A percentile compares a stretch with the other conserved stretches of the same genome.
These are phyloP conservation scores for Dioscorea zingiberensis DNA, from an alignment of 106 monocot genomes.

Conservation along the genomic window DNA sequence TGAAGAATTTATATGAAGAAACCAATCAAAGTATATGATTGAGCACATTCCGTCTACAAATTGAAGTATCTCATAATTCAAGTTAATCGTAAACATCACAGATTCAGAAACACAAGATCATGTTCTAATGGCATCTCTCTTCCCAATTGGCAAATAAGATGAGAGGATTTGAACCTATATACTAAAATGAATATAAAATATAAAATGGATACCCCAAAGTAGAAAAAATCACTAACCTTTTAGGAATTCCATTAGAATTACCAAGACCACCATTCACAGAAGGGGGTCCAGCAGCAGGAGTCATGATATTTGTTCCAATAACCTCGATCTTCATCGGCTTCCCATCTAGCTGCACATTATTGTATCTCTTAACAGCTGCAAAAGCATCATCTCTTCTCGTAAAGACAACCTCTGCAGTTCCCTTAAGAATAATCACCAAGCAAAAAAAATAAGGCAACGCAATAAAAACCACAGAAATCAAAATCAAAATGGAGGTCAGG, in stretches of 20 bases:
- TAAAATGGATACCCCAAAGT: no score
- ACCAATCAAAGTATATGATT: no score
- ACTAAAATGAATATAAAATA: not conserved
- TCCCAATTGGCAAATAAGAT: not conserved
- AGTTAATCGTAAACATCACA: no score
- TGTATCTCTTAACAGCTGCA: slow-evolving; percentile 94
- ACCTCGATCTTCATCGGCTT: slow-evolving; percentile 99
- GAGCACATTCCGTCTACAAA: no score
- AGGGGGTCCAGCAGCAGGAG: slow-evolving; percentile 39
- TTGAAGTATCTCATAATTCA: no score
- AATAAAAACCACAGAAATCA: not conserved
- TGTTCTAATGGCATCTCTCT: not conserved
- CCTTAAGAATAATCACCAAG: slow-evolving; percentile 28
- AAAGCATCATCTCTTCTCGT: slow-evolving; percentile 73
- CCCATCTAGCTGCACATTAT: slow-evolving; percentile 98
- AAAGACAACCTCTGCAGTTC: slow-evolving; percentile 97
- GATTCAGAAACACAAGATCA: no score
- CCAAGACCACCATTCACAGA: slow-evolving; percentile 32
- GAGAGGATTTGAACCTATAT: not conserved
- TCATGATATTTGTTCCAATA: slow-evolving; percentile 61
- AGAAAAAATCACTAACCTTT: slow-evolving; percentile 43
- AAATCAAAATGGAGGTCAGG: not conserved
- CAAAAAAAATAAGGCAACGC: slow-evolving; percentile 2
- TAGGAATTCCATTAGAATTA: slow-evolving; percentile 37
- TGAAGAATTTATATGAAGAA: no score